phyloP scores from a whole-genome alignment of 352 stramenopile species.

The Pythium plurisporium region DNA sequence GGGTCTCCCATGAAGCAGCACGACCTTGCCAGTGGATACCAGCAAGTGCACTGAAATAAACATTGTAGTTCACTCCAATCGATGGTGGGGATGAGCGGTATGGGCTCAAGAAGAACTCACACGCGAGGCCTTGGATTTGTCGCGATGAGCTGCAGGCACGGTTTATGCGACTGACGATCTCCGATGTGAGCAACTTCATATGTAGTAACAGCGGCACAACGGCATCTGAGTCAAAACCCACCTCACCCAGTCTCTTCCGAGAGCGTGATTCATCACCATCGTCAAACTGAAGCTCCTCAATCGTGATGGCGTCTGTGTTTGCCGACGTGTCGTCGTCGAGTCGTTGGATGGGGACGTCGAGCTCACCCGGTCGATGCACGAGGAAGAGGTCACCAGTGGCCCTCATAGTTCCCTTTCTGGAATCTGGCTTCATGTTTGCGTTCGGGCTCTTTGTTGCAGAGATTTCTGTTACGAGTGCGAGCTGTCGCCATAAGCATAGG shows the following conservation, averaged over 20 bases:
- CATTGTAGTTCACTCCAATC: not conserved
- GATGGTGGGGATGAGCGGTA: not conserved
- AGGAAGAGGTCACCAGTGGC: conserved; percentile 7
- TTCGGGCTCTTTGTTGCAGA: not conserved
- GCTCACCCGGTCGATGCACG: not conserved
- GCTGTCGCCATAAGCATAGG: conserved; percentile 35
- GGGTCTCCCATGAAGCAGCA: conserved; percentile 36
- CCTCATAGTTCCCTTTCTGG: too few species aligned
- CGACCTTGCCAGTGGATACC: conserved; percentile 44
- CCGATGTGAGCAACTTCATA: conserved; percentile 51
- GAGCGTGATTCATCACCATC: conserved; percentile 1
- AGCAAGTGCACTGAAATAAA: conserved; percentile 30
- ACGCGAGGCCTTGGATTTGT: conserved; percentile 31
- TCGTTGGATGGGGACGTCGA: not conserved
- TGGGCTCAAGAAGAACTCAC: conserved; percentile 51
- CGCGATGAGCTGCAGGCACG: conserved; percentile 20
- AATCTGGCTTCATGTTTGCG: not conserved
- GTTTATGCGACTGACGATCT: conserved; percentile 55
- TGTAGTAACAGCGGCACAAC: conserved; percentile 43
- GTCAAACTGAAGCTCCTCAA: conserved; percentile 5
- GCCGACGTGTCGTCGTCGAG: not conserved
- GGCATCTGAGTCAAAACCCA: conserved; percentile 39
- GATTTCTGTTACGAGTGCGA: not conserved
- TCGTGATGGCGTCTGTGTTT: not conserved
- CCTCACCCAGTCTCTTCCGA: conserved; percentile 9